A percentile compares a stretch with the other conserved stretches of the same genome.
These are phyloP conservation scores for Narthecium ossifragum DNA, from an alignment of 106 monocot genomes.

Conservation along the genomic window DNA sequence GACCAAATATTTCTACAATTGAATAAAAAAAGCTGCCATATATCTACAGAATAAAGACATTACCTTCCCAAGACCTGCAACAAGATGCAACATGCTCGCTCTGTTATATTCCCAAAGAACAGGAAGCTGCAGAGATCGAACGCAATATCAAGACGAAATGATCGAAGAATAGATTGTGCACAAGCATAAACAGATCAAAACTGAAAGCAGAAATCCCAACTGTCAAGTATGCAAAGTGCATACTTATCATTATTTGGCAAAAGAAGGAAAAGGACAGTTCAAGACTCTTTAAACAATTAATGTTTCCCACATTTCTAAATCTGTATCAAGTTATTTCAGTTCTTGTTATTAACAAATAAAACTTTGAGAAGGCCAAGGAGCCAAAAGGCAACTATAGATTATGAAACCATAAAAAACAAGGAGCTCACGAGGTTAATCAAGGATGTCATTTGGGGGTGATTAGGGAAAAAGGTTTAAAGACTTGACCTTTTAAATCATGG, in stretches of 20 bases:
- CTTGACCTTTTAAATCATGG: too few species aligned
- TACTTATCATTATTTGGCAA: background rate
- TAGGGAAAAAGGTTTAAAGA: too few species aligned
- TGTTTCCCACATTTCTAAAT: too few species aligned
- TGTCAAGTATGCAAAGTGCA: background rate
- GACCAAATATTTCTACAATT: background rate
- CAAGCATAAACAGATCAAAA: background rate
- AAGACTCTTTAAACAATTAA: background rate
- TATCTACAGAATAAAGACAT: background rate
- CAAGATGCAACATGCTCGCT: conserved; percentile 88
- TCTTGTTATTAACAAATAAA: too few species aligned
- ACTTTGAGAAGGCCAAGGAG: too few species aligned
- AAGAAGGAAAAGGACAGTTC: background rate
- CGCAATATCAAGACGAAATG: background rate
- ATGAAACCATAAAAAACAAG: too few species aligned
- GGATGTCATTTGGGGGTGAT: too few species aligned
- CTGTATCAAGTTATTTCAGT: too few species aligned
- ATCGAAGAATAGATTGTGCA: background rate
- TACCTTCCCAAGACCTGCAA: conserved; percentile 88
- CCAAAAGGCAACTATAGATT: too few species aligned
- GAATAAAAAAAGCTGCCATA: background rate
- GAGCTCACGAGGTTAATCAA: too few species aligned
- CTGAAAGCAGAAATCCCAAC: background rate
- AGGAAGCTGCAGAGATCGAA: conserved; percentile 50
- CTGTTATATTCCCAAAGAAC: conserved; percentile 75